A percentile compares a stretch with the other conserved stretches of the same genome.
Conservation (phyloP, 2,329 filamentous ascomycete species). For the Microsporum ferrugineum region DNA sequence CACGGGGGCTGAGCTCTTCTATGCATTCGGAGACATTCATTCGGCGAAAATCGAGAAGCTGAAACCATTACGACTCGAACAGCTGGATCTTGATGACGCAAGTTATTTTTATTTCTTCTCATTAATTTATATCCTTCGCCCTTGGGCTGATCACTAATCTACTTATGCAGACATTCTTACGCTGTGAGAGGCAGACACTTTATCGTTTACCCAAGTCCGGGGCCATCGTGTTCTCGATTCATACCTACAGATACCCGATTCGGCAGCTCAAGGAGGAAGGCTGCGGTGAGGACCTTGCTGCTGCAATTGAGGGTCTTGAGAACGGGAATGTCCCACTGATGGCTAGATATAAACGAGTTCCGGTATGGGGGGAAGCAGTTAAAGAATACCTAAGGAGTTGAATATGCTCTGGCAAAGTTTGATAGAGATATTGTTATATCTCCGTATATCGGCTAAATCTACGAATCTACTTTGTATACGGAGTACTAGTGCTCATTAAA, state of each 20-base stretch:
- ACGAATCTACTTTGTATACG: background rate
- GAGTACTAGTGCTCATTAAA: background rate
- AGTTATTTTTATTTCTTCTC: conserved; percentile 8
- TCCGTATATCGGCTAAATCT: too few relatives aligned
- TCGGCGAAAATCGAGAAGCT: conserved; percentile 18
- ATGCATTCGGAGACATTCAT: conserved; percentile 29
- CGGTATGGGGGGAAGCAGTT: conserved; percentile 47
- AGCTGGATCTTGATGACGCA: conserved; percentile 38
- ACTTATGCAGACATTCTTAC: conserved; percentile 33
- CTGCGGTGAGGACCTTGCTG: conserved; percentile 40
- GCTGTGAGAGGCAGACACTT: conserved; percentile 51
- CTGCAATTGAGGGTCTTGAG: conserved; percentile 49
- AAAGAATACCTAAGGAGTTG: conserved; percentile 38
- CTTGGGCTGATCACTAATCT: conserved; percentile 9
- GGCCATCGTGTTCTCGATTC: conserved; percentile 50
- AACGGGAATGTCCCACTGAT: conserved; percentile 48
- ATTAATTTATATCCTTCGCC: background rate
- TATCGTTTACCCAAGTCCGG: conserved; percentile 45
- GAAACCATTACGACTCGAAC: conserved; percentile 21
- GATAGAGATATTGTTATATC: background rate
- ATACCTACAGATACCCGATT: conserved; percentile 51
- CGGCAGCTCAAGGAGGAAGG: conserved; percentile 47
- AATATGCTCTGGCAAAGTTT: background rate
- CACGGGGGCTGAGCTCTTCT: conserved; percentile 30
- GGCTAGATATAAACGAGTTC: conserved; percentile 46